phyloP scores from a whole-genome alignment of 768 basidiomycete genomes.

The Panaeolus papilionaceus region DNA sequence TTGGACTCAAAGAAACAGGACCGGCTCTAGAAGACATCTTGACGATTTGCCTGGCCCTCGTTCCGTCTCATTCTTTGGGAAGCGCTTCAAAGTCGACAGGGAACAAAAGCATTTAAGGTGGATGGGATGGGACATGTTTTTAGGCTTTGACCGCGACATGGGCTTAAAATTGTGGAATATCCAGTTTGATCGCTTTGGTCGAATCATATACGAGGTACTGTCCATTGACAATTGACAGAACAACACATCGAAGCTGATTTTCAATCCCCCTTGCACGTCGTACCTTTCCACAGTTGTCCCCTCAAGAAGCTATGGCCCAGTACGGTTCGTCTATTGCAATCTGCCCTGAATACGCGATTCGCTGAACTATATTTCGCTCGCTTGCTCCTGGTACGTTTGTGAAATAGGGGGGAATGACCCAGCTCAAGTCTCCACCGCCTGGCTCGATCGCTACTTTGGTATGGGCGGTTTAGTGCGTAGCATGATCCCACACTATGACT shows the following conservation, averaged over 20 bases:
- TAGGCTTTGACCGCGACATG: constrained; percentile 73
- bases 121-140: constrained; percentile 70
- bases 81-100: constrained; percentile 61
- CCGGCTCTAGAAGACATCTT: constrained; percentile 51
- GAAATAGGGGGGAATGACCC: constrained; percentile 63
- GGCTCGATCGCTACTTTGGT: constrained; percentile 69
- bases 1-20: constrained; percentile 55
- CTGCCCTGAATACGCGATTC: not conserved
- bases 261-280: not conserved
- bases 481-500: constrained; percentile 71
- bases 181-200: constrained; percentile 54
- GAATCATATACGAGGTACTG: constrained; percentile 65
- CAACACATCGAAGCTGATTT: not conserved
- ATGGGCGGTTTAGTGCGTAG: constrained; percentile 65
- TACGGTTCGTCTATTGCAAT: constrained; percentile 44
- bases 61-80: constrained; percentile 63
- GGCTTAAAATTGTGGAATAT: constrained; percentile 67
- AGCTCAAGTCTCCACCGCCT: constrained; percentile 63
- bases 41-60: constrained; percentile 71
- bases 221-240: not conserved
- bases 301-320: constrained; percentile 69
- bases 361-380: not conserved
- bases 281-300: constrained; percentile 45
- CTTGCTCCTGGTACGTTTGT: not conserved
- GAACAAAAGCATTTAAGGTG: constrained; percentile 63